These are phyloP conservation scores for Globisporangium barbulae DNA, from an alignment of 352 stramenopile species.

Conservation along the genomic window DNA sequence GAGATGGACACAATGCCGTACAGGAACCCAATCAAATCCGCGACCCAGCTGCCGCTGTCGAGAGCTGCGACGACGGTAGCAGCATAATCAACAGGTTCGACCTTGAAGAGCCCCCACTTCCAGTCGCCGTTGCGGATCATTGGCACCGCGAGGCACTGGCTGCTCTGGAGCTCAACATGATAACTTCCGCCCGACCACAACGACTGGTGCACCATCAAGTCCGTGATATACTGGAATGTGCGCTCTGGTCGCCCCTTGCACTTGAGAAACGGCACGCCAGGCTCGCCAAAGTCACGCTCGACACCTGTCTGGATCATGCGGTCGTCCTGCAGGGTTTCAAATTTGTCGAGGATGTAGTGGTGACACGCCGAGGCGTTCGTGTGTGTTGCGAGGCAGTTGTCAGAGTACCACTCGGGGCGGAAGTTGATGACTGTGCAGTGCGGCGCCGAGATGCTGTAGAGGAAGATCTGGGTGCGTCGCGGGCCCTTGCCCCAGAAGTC, in stretches of 20 bases:
- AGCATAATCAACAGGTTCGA: slow-evolving; percentile 31
- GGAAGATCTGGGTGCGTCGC: slow-evolving; percentile 32
- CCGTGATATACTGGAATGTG: slow-evolving; percentile 52
- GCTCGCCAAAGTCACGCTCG: slow-evolving; percentile 36
- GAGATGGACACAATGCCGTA: slow-evolving; percentile 52
- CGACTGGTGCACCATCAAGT: slow-evolving; percentile 54
- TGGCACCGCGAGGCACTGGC: slow-evolving; percentile 42
- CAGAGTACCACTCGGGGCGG: slow-evolving; percentile 27
- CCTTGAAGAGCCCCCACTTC: slow-evolving; percentile 47
- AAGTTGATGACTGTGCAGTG: slow-evolving; percentile 44
- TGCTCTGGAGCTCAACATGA: slow-evolving; percentile 54
- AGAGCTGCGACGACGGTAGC: slow-evolving; percentile 43
- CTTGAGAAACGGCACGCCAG: slow-evolving; percentile 45
- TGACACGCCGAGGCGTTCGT: slow-evolving; percentile 35
- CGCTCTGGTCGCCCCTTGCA: slow-evolving; percentile 36
- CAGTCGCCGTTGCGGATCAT: slow-evolving; percentile 34
- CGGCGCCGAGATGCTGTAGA: slow-evolving; percentile 45
- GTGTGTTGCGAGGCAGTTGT: slow-evolving; percentile 29
- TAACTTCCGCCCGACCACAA: slow-evolving; percentile 53
- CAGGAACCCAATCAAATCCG: slow-evolving; percentile 26
- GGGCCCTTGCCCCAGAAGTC: slow-evolving; percentile 43
- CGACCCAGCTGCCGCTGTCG: slow-evolving; percentile 41
- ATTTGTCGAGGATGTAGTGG: slow-evolving; percentile 54
- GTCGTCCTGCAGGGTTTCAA: slow-evolving; percentile 30
- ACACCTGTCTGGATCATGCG: slow-evolving; percentile 34